Evolutionary conservation across 768 basidiomycete species (phyloP).

Genomic region (Serendipita sp.): DNA sequence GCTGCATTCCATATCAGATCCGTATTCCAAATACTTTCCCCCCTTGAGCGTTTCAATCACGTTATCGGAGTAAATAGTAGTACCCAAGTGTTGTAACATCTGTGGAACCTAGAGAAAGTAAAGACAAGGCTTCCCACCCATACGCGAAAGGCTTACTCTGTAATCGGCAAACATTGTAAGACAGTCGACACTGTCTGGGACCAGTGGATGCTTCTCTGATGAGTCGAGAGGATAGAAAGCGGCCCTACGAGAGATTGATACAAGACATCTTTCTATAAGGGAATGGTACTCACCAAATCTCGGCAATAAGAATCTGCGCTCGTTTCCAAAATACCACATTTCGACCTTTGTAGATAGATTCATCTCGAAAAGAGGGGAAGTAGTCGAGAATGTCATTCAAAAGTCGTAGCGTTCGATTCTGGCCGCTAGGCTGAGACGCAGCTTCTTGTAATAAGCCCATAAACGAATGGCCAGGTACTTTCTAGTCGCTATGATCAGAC

Average conservation of each 20-base stretch:
- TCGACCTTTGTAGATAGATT: conserved; percentile 36
- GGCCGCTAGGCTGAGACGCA: conserved; percentile 23
- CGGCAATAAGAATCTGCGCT: conserved; percentile 79
- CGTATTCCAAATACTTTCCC: conserved; percentile 31
- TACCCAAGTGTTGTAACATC: conserved; percentile 66
- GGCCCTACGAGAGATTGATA: conserved; percentile 32
- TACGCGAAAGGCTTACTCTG: conserved; percentile 8
- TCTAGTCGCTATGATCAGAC: conserved; percentile 20
- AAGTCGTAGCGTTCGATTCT: conserved; percentile 30
- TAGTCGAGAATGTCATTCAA: conserved; percentile 50
- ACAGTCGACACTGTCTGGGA: conserved; percentile 48
- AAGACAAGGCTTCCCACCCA: background rate
- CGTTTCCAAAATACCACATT: conserved; percentile 79
- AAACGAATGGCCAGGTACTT: conserved; percentile 49
- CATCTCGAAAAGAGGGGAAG: conserved; percentile 67
- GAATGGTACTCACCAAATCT: conserved; percentile 36
- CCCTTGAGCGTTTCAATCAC: conserved; percentile 36
- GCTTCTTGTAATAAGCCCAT: conserved; percentile 43
- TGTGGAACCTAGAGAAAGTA: conserved; percentile 53
- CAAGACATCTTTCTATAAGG: background rate
- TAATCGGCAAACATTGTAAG: conserved; percentile 94
- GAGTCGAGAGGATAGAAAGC: conserved; percentile 56
- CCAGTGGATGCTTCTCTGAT: conserved; percentile 44
- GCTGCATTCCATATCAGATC: conserved; percentile 56
- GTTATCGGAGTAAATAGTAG: conserved; percentile 51